phyloP scores from a whole-genome alignment of 129 eudicot genomes.

The Flaveria robusta region DNA sequence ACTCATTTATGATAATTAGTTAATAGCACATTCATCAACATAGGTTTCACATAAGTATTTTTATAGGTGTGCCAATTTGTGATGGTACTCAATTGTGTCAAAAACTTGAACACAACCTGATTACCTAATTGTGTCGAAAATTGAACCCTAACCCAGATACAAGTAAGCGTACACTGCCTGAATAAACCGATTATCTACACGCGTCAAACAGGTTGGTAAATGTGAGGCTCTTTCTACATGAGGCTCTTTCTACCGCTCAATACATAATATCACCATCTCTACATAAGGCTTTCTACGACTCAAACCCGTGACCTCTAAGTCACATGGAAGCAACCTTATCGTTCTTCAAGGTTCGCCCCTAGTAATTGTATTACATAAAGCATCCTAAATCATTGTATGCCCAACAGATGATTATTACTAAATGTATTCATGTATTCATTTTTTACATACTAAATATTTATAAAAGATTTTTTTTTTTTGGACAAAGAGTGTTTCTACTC shows the following conservation, averaged over 20 bases:
- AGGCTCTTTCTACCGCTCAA: too few relatives aligned
- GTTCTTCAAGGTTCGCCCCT: too few relatives aligned
- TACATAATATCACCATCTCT: too few relatives aligned
- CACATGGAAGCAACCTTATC: too few relatives aligned
- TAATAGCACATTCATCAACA: conserved; percentile 1
- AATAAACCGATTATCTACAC: background rate
- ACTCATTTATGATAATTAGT: background rate
- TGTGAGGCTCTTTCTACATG: background rate
- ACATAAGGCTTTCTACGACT: too few relatives aligned
- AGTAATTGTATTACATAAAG: background rate
- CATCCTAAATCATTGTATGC: background rate
- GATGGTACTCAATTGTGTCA: background rate
- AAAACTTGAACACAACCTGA: background rate
- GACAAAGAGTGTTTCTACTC: background rate
- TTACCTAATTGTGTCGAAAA: background rate
- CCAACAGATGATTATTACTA: background rate
- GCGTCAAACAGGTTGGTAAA: background rate
- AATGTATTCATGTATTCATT: background rate
- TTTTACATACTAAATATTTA: background rate
- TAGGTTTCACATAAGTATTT: background rate
- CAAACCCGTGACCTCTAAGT: too few relatives aligned
- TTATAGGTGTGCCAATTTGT: background rate
- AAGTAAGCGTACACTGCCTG: background rate
- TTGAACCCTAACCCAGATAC: too few relatives aligned
- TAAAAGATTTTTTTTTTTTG: background rate